phyloP scores from a whole-genome alignment of 371 early-diverging fungal species.

The Catenaria anguillulae region DNA sequence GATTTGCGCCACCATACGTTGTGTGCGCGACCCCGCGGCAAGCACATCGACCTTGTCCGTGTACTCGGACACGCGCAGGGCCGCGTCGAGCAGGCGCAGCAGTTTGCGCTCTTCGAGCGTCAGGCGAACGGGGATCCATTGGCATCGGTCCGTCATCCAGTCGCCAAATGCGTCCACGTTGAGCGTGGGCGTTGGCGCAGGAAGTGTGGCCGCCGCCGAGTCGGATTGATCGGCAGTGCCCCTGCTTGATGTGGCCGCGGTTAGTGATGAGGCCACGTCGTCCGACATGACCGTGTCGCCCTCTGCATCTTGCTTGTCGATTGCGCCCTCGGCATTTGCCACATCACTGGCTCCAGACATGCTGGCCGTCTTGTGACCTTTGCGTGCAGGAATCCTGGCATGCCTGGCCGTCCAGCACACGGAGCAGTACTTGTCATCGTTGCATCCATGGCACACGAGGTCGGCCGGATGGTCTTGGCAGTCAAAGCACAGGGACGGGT shows the following conservation, averaged over 20 bases:
- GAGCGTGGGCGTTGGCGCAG: constrained; percentile 1
- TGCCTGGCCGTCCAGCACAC: constrained; percentile 45
- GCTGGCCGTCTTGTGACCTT: not conserved
- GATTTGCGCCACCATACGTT: constrained; percentile 85
- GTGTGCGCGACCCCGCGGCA: constrained; percentile 61
- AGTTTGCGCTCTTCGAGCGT: constrained; percentile 71
- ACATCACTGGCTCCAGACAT: too few species aligned
- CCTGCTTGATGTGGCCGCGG: not conserved
- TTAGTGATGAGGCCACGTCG: constrained; percentile 16
- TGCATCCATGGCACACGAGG: constrained; percentile 53
- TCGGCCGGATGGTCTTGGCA: constrained; percentile 30
- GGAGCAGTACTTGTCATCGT: constrained; percentile 66
- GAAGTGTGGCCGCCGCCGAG: constrained; percentile 2
- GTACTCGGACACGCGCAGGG: constrained; percentile 78
- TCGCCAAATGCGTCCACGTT: constrained; percentile 34
- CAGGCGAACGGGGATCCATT: constrained; percentile 83
- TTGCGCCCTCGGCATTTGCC: constrained; percentile 48
- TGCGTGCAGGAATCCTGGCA: not conserved
- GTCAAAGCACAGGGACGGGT: constrained; percentile 11
- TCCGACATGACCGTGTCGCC: constrained; percentile 42
- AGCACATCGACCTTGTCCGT: constrained; percentile 85
- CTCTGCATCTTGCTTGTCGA: constrained; percentile 33
- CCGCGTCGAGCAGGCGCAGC: constrained; percentile 81
- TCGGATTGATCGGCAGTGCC: not conserved
- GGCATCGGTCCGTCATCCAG: constrained; percentile 67